phyloP scores from a whole-genome alignment of 306 rosid species.

The Prunus mongolica region DNA sequence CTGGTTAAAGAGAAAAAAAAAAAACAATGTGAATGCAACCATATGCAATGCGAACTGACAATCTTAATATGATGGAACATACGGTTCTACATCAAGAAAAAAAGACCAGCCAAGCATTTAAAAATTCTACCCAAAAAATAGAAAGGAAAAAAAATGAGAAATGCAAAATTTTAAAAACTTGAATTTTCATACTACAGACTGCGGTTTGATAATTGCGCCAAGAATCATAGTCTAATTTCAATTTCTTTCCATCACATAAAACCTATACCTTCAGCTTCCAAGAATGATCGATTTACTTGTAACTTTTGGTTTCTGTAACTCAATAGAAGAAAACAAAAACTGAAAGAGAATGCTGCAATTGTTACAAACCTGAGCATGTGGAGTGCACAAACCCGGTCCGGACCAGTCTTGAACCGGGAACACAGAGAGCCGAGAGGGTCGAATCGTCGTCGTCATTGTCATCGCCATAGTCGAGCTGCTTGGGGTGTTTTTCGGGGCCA shows the following conservation, averaged over 20 bases:
- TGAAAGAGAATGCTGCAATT: neutral
- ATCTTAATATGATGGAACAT: no score
- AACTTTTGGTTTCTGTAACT: neutral
- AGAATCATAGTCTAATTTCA: no score
- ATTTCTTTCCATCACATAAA: no score
- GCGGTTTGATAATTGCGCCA: neutral
- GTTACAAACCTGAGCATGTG: slow-evolving; percentile 8
- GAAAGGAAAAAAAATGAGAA: no score
- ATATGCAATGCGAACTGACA: no score
- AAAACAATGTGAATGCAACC: neutral
- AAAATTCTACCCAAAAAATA: neutral
- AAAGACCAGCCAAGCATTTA: neutral
- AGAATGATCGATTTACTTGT: neutral
- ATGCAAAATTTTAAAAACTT: no score
- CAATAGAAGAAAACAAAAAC: neutral
- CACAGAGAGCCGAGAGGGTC: slow-evolving; percentile 14
- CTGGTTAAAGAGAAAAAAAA: neutral
- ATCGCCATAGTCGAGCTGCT: neutral
- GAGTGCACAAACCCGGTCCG: slow-evolving; percentile 10
- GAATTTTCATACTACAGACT: no score
- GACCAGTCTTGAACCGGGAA: slow-evolving; percentile 27
- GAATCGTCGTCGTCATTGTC: neutral
- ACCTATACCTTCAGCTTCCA: neutral
- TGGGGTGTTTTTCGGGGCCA: neutral
- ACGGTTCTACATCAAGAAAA: neutral